Evolutionary conservation across 2,329 filamentous ascomycete species (phyloP), one percentile per base, ranked within the genome.

Genomic region (Trichoderma sp.): DNA sequence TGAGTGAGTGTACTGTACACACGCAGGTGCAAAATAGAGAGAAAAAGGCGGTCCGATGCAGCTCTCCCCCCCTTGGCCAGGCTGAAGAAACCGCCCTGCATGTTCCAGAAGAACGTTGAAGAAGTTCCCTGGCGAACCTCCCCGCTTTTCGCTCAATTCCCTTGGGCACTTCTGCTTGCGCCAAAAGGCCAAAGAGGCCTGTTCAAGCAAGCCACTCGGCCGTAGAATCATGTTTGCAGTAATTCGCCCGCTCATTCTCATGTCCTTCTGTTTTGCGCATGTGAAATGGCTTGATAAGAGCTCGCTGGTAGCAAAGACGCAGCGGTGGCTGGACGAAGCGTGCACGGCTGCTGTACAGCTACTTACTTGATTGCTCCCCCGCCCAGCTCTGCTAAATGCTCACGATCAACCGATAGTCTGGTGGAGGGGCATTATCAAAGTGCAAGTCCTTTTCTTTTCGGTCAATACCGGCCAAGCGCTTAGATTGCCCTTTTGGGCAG

Each of bases 1-100:
- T 39, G 36, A 39, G 36, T 39, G 36, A 39, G 17, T 4, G 26
- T 66, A 36, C 62, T 8, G n/a, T 15, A 30, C 17, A 65, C 39
- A 53, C 47, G 30, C 30, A 53, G 47, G 20, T 6, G 39, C 64
- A 67, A 23, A 39, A 30, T 15, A 36, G 57, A 34, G 53, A 43
- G 15, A 23, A 65, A 55, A 67, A 47, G 65, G 55, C 53, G 55
- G 65, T 68, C 53, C 65, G 55, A 59, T 68, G 53, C 65, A 47
- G 43, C 11, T 20, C 23, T 23, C 15, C 43, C 65, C 65, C 43
- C 67, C 67, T 53, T 36, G 34, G 47, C 11, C 47, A 63, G 67
- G 67, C 67, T 70, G 58, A 70, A 55, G 67, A 70, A 53, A 39
- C 67, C 67, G 67, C 67, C 64, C 67, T 70, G 58, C 57, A 70